Conservation (phyloP, 2,329 filamentous ascomycete species). For the Verticillium dahliae region DNA sequence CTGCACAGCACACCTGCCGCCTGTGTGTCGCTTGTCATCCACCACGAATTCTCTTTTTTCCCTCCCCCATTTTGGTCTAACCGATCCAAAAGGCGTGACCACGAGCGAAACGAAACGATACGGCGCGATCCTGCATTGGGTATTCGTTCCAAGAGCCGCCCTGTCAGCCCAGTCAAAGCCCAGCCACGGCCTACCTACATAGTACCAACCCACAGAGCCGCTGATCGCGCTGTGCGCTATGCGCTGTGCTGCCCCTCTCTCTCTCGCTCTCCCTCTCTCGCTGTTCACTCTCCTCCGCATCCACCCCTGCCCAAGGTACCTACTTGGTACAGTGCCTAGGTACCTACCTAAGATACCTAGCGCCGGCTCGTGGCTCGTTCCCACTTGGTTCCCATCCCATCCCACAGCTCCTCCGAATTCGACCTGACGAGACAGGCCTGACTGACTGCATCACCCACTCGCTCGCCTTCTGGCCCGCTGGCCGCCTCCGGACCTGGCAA, state of each 20-base stretch:
- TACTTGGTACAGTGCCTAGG: too few species aligned
- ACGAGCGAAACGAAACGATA: not conserved
- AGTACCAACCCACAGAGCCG: not conserved
- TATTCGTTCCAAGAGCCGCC: not conserved
- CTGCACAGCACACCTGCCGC: not conserved
- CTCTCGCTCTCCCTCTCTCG: not conserved
- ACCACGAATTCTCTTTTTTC: not conserved
- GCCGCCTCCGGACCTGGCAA: not conserved
- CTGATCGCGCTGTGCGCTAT: constrained; percentile 1
- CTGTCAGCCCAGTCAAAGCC: not conserved
- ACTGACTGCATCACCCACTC: not conserved
- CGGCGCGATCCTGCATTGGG: not conserved
- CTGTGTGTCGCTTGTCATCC: not conserved
- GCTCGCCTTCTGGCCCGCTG: not conserved
- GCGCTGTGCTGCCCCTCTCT: not conserved
- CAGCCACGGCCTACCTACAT: not conserved
- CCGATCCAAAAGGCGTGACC: not conserved
- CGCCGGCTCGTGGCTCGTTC: not conserved
- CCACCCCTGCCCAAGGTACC: not conserved
- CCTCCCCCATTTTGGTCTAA: not conserved
- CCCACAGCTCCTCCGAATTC: not conserved
- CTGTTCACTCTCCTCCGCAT: not conserved
- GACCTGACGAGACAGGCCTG: not conserved
- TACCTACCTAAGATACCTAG: not conserved
- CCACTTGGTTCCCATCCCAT: not conserved